Conservation (phyloP, 1,284 basidiomycete genomes). For the Sporisorium scitamineum region DNA sequence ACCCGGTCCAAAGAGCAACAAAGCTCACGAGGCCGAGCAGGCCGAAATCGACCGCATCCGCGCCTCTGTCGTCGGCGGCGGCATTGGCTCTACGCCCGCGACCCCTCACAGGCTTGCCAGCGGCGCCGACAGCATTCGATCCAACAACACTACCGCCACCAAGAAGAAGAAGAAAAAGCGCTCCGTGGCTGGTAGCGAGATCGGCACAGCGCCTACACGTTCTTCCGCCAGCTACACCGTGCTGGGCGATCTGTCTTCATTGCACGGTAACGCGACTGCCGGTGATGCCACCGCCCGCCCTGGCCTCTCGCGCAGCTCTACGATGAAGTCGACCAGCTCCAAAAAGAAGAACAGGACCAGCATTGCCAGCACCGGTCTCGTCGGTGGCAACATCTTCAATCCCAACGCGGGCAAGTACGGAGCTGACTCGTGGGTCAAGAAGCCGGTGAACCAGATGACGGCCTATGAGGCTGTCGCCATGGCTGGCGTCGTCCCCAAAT, state of each 20-base stretch:
- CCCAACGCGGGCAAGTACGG: constrained; percentile 53
- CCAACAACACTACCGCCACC: constrained; percentile 34
- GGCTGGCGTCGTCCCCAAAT: constrained; percentile 53
- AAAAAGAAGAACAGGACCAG: constrained; percentile 61
- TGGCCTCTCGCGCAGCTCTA: constrained; percentile 46
- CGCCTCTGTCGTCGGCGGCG: constrained; percentile 59
- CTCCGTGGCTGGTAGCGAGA: constrained; percentile 58
- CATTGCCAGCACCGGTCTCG: constrained; percentile 37
- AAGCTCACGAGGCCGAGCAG: constrained; percentile 34
- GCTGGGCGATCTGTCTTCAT: constrained; percentile 46
- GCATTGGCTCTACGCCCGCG: constrained; percentile 25
- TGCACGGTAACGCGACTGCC: constrained; percentile 22
- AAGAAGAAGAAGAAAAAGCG: constrained; percentile 60
- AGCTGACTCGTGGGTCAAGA: constrained; percentile 55
- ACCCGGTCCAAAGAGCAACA: constrained; percentile 58
- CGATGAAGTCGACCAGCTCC: constrained; percentile 42
- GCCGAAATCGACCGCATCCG: constrained; percentile 55
- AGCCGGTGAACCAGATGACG: constrained; percentile 48
- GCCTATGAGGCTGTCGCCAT: constrained; percentile 58
- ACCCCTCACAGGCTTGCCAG: constrained; percentile 17
- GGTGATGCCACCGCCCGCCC: constrained; percentile 18
- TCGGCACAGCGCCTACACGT: constrained; percentile 60
- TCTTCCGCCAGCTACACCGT: constrained; percentile 46
- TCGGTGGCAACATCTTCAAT: constrained; percentile 45
- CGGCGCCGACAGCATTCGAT: constrained; percentile 36